These are phyloP conservation scores for Magnusiomyces sp. DNA, from an alignment of 1,139 yeast species.

Conservation along the genomic window DNA sequence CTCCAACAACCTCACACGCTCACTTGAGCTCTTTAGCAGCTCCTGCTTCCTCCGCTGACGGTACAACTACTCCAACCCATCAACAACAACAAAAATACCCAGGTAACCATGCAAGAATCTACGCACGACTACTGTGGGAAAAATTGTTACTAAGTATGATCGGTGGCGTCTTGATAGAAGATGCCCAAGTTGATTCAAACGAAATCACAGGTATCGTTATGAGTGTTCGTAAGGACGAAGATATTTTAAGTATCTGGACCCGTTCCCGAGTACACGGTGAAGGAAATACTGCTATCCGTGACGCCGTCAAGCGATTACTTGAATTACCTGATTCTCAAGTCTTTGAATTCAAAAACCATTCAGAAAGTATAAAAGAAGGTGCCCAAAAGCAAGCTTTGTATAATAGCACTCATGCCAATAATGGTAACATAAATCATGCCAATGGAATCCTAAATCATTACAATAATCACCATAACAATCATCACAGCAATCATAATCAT, in stretches of 20 bases:
- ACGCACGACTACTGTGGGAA: conserved; percentile 31
- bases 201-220: conserved; percentile 33
- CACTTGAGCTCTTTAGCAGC: conserved; percentile 4
- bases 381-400: conserved; percentile 15
- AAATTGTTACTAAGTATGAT: conserved; percentile 27
- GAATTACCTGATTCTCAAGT: conserved; percentile 20
- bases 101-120: conserved; percentile 20
- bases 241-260: conserved; percentile 32
- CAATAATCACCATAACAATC: neutral
- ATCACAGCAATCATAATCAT: conserved; percentile 1
- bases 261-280: conserved; percentile 18
- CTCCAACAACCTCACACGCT: conserved; percentile 5
- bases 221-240: conserved; percentile 33
- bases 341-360: conserved; percentile 28
- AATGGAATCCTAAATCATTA: conserved; percentile 1
- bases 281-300: conserved; percentile 19
- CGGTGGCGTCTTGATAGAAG: conserved; percentile 26
- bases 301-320: conserved; percentile 21
- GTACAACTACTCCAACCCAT: conserved; percentile 3
- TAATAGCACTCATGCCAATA: conserved; percentile 4
- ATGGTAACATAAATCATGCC: neutral
- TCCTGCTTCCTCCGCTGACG: conserved; percentile 6
- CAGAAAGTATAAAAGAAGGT: conserved; percentile 26
- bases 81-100: conserved; percentile 11
- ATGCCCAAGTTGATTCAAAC: conserved; percentile 19